Evolutionary conservation across 805 yeast genomes (phyloP), one percentile per base, ranked within the genome.

Genomic region (Yamadazyma sp.): DNA sequence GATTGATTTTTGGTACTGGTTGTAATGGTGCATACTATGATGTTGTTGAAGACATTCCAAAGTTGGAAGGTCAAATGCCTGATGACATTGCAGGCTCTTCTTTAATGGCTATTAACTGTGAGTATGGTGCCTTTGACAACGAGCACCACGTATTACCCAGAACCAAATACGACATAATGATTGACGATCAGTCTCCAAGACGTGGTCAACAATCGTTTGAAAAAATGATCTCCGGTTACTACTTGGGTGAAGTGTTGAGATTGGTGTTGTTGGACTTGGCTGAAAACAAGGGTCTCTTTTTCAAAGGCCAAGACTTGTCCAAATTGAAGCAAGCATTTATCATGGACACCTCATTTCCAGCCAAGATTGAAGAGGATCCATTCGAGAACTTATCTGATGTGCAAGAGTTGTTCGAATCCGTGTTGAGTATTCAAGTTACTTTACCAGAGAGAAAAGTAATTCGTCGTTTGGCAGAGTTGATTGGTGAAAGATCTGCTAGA

Each of bases 11-110:
- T 60, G 99, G 98, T 59, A 91, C 98, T 33, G 98, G 98, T 50
- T 87, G 91, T 67, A 91, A 91, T 62, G 97, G 97, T 62, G 96
- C 96, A 39, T 91, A 90, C 71, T 90, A 81, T 66, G 98, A 91
- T 54, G 65, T 65, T 34, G 82, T 80, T 37, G 62, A 70, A 36
- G 78, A 78, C 53, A 78, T 91, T 52, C 91, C 90, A 47, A 91
- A 91, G 71, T 73, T 91, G 51, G 79, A 78, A 52, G 95, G 93
- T 43, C 68, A 65, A 52, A 61, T 83, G 38, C 74, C 79, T 20
- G 67, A 63, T 28, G 96, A 87, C 57, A 75, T 88, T 50, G 57
- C 77, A 25, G 62, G 57, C 5, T 77, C 76, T 34, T 73, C 84
- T 28, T 80, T 83, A 46, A 90, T 91, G 95, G 96, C 96, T 38